Evolutionary conservation across 1,284 basidiomycete species (phyloP), one percentile per base, ranked within the genome.

Genomic region (Microbotryum lychnidis-dioicae): DNA sequence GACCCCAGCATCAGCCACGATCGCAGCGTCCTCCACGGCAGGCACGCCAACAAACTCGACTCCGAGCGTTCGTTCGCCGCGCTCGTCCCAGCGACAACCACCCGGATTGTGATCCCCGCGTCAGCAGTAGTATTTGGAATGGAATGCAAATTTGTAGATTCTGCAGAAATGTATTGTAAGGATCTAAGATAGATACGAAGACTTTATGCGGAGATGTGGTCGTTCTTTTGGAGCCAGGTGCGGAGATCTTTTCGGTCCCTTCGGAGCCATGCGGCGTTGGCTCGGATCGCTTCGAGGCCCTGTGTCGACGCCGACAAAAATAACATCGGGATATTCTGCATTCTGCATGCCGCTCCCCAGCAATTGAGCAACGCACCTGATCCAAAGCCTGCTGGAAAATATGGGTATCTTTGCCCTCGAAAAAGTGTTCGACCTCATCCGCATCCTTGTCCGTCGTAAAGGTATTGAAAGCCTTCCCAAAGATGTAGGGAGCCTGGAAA

Each of bases 391-490:
- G 66, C 9, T 46, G n/a, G 57, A 56, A 67, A 10, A 48, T 49
- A 2, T 33, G 16, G 2, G 63, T 65, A 6, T 60, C 60, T 37
- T 71, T 72, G 53, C 69, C 67, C 3, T 53, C 57, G 58, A 72
- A 80, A 79, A 89, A 92, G 4, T 75, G 79, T 57, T 83, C 82
- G 25, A 85, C 80, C 14, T 79, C 79, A 52, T 83, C 76, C 20
- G 84, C 81, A 75, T 96, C 93, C 66, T 83, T 76, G 67, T 86
- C 78, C n/a, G 81, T 83, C 18, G 85, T 83, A 63, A 96, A 79
- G 45, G 77, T 76, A 47, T 12, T 6, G 8, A 42, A 50, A 2
- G 48, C 12, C 23, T 9, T 29, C 12, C 48, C 23, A 50, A 50
- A 23, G 27, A 50, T 29, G 27, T 18, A 10, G 48, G 23, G 23